Evolutionary conservation across 2,329 filamentous ascomycete genomes (phyloP), one percentile per base, ranked within the genome.

Genomic region (Neofusicoccum umdonicola): DNA sequence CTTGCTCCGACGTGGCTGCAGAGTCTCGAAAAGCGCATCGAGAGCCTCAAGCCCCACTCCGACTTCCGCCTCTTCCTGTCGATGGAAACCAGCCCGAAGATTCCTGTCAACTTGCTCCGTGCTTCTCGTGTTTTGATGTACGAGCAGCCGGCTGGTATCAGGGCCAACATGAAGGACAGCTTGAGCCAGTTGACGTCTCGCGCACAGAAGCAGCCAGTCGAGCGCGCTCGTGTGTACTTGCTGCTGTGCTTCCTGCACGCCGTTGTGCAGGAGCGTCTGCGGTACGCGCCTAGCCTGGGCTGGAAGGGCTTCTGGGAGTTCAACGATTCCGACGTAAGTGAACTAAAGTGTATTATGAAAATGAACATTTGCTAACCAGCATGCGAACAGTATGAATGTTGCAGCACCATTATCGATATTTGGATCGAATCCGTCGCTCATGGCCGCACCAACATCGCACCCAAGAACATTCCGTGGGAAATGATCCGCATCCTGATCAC

Each of bases 301-400:
- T 99, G 95, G 95, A 97, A 96, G 82, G 92, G 93, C 62, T 97
- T 97, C 84, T 99, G 96, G 95, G 96, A 99, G 79, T 99, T 99
- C 79, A 99, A 99, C 76, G 96, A 99, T 78, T 96, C 93, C 71
- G 95, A 99, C 79, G 27, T 31, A 7, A 31, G 27, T 31, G 6
- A 31, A 5, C 6, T 7, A 7, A 31, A 31, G 27, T 7, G 1
- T 7, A 31, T 1, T 31, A 7, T 31, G 27, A 31, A 6, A 7
- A 31, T 31, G 27, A 7, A 31, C 27, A 31, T 7, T 31, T 31
- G 27, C 27, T 31, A 31, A 31, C 5, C 27, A 31, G 27, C 6
- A 31, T 31, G 27, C 27, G 27, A 31, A 31, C 27, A 31, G 27
- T 98, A 98, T 78, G 94, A 99, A 84, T 99, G 95, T 80, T 97